Evolutionary conservation across 768 basidiomycete genomes (phyloP).

Genomic region (Amanita thiersii): DNA sequence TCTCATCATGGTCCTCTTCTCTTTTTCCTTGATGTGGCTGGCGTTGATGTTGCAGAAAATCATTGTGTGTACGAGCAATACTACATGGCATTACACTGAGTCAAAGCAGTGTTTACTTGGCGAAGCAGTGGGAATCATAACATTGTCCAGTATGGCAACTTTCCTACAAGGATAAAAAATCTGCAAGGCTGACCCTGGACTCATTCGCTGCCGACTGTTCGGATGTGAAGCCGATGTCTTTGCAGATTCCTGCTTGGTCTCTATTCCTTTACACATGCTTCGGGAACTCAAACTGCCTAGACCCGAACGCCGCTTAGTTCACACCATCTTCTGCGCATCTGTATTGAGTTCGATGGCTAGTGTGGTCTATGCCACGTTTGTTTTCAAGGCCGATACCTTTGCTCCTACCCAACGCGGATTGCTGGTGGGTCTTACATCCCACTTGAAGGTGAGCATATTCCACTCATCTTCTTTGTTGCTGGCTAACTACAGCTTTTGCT

Average conservation of each 20-base stretch:
- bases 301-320: conserved; percentile 15
- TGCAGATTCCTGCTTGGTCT: conserved; percentile 17
- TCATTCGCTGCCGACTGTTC: neutral
- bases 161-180: neutral
- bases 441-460: conserved; percentile 14
- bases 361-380: conserved; percentile 14
- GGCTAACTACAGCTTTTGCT: neutral
- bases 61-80: conserved; percentile 7
- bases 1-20: conserved; percentile 6
- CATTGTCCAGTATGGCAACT: conserved; percentile 10
- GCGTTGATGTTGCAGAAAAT: conserved; percentile 10
- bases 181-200: too few species aligned
- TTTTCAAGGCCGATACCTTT: conserved; percentile 8
- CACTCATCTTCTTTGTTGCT: neutral
- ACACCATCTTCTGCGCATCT: conserved; percentile 18
- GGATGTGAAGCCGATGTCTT: conserved; percentile 16
- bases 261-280: conserved; percentile 18
- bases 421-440: conserved; percentile 9
- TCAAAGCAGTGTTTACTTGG: conserved; percentile 12
- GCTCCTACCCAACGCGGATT: conserved; percentile 7
- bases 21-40: conserved; percentile 9
- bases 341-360: conserved; percentile 15
- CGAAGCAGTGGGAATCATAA: conserved; percentile 7
- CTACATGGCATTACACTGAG: conserved; percentile 10
- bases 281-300: conserved; percentile 16